These are phyloP conservation scores for Glaciozyma antarctica DNA, from an alignment of 768 basidiomycete genomes.

Conservation along the genomic window DNA sequence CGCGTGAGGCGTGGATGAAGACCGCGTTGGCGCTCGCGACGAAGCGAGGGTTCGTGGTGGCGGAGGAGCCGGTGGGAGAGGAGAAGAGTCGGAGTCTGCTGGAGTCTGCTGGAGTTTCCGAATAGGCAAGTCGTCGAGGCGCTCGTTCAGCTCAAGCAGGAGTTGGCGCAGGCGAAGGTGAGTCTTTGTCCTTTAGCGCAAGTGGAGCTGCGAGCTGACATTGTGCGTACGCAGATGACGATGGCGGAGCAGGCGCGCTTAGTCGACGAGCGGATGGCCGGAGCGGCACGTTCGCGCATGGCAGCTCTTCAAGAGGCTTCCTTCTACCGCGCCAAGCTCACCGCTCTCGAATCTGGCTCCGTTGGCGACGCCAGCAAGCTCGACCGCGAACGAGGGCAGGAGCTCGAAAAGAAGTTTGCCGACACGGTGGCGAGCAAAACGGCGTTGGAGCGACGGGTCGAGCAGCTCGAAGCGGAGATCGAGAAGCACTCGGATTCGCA, in stretches of 20 bases:
- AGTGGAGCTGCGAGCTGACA: background rate
- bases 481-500: slow-evolving; percentile 61
- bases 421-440: slow-evolving; percentile 55
- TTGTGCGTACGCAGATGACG: slow-evolving; percentile 47
- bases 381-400: slow-evolving; percentile 65
- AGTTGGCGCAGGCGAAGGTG: slow-evolving; percentile 78
- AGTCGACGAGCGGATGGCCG: slow-evolving; percentile 65
- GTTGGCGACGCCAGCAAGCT: slow-evolving; percentile 57
- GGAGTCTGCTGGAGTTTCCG: slow-evolving; percentile 4
- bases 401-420: slow-evolving; percentile 64
- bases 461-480: slow-evolving; percentile 50
- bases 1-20: slow-evolving; percentile 76
- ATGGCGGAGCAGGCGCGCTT: slow-evolving; percentile 44
- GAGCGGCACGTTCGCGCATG: slow-evolving; percentile 64
- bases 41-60: slow-evolving; percentile 56
- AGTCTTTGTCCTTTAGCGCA: slow-evolving; percentile 33
- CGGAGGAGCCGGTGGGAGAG: slow-evolving; percentile 20
- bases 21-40: slow-evolving; percentile 65
- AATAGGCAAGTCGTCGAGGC: slow-evolving; percentile 47
- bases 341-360: slow-evolving; percentile 65
- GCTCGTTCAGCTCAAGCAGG: slow-evolving; percentile 73
- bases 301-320: slow-evolving; percentile 87
- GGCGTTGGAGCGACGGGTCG: slow-evolving; percentile 59
- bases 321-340: slow-evolving; percentile 89
- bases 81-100: background rate